A percentile compares a stretch with the other conserved stretches of the same genome.
Evolutionary conservation across 768 basidiomycete genomes (phyloP).

Genomic region (Auriscalpium vulgare): DNA sequence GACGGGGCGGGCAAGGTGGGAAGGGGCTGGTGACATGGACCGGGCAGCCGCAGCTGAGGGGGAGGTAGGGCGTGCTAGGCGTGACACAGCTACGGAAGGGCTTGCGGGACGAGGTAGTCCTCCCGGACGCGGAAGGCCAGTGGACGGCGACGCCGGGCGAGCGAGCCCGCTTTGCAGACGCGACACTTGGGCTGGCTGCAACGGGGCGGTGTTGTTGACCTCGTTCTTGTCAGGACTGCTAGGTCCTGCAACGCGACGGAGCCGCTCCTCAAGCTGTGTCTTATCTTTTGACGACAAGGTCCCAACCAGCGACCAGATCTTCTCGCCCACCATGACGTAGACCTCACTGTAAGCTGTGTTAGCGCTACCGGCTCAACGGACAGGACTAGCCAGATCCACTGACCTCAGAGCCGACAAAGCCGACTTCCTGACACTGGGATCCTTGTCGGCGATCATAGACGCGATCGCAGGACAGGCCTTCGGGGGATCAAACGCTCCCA

Average conservation of each 20-base stretch:
- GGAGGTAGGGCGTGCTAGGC: conserved; percentile 36
- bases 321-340: conserved; percentile 78
- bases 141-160: conserved; percentile 44
- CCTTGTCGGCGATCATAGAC: conserved; percentile 80
- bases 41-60: conserved; percentile 24
- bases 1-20: conserved; percentile 18
- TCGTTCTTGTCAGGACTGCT: conserved; percentile 33
- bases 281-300: conserved; percentile 77
- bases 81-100: conserved; percentile 35
- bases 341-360: conserved; percentile 48
- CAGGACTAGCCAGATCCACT: conserved; percentile 16
- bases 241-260: conserved; percentile 73
- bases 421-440: conserved; percentile 82
- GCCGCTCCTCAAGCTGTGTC: conserved; percentile 84
- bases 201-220: conserved; percentile 29
- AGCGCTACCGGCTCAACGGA: conserved; percentile 1
- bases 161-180: conserved; percentile 41
- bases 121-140: conserved; percentile 29
- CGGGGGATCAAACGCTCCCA: conserved; percentile 69
- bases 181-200: conserved; percentile 38
- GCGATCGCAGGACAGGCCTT: conserved; percentile 78
- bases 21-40: conserved; percentile 30
- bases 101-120: conserved; percentile 42
- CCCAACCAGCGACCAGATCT: conserved; percentile 75
- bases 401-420: conserved; percentile 78